phyloP scores from a whole-genome alignment of 1,284 basidiomycete species.

The Trichosporon sp. region DNA sequence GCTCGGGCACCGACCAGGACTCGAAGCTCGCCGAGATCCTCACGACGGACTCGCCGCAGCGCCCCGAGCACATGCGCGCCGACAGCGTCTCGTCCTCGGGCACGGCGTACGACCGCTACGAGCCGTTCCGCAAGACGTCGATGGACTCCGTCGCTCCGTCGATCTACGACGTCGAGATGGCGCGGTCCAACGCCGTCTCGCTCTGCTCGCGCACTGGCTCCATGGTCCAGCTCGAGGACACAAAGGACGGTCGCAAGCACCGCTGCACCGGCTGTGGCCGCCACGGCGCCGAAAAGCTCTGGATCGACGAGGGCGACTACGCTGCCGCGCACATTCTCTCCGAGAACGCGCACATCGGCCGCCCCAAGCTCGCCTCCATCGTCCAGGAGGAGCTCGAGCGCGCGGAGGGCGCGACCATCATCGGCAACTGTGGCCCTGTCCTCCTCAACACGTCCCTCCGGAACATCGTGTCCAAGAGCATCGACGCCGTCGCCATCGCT shows the following conservation, averaged over 20 bases:
- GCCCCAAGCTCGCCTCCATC: slow-evolving; percentile 64
- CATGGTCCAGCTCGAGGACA: slow-evolving; percentile 20
- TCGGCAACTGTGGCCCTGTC: slow-evolving; percentile 50
- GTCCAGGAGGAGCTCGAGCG: slow-evolving; percentile 64
- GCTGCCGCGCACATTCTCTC: slow-evolving; percentile 64
- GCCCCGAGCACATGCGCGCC: neutral
- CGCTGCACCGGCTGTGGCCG: slow-evolving; percentile 8
- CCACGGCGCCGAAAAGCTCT: slow-evolving; percentile 27
- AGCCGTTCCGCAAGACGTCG: slow-evolving; percentile 1
- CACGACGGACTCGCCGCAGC: neutral
- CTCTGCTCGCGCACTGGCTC: slow-evolving; percentile 14
- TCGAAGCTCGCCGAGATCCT: neutral
- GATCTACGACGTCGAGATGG: slow-evolving; percentile 1
- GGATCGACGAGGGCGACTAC: slow-evolving; percentile 65
- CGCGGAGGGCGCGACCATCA: slow-evolving; percentile 59
- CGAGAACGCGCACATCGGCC: slow-evolving; percentile 67
- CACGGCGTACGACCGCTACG: slow-evolving; percentile 4
- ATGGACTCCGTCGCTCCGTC: neutral
- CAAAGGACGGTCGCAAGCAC: slow-evolving; percentile 11
- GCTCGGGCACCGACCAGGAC: neutral
- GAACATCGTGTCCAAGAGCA: slow-evolving; percentile 12
- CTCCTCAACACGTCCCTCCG: slow-evolving; percentile 11
- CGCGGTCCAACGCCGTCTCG: slow-evolving; percentile 10
- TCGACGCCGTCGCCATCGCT: slow-evolving; percentile 13
- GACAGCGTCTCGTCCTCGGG: neutral